Evolutionary conservation across 495 filamentous ascomycete species (phyloP), one percentile per base, ranked within the genome.

Genomic region (Lasiosphaeria miniovina): DNA sequence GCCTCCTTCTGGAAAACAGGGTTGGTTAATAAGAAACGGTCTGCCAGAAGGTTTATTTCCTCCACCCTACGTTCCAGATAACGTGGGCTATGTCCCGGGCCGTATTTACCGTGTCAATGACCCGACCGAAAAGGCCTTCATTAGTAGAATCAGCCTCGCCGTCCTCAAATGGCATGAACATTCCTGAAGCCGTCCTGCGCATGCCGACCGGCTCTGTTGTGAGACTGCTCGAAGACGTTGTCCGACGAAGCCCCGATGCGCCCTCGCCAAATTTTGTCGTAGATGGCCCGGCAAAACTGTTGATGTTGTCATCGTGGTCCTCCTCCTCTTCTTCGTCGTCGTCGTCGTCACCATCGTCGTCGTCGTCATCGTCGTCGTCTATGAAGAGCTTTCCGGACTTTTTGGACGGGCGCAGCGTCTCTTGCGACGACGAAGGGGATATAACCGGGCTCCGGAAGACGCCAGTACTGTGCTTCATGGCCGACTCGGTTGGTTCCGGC

Each of bases 51-150:
- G 35, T 57, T 88, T 67, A 92, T 62, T 84, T 81, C 64, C 89
- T 84, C 94, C 93, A 97, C 40, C 93, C 93, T 56, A 98, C 94
- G 70, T 98, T 98, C 93, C 91, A 96, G 63, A 98, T 90, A 41
- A 98, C 92, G 77, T 96, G 90, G 41, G 89, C 91, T 65, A 98
- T 98, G 65, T 98, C 94, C 63, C 87, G 87, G 48, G 93, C 93
- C 7, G 93, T 98, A 77, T 98, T 97, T 66, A 98, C 90, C 46
- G 92, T 94, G 71, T 98, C 90, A 67, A 94, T 86, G 31, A 97
- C 88, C 62, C 87, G 84, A 58, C 90, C 90, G 62, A 97, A 83
- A 40, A 98, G 75, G 60, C 78, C 75, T 61, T 73, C 75, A 52
- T 68, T 74, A 24, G 83, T 80, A 35, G 82, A 75, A 49, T 76